These are phyloP conservation scores for Termitomyces sp. DNA, from an alignment of 768 basidiomycete species.

Conservation along the genomic window DNA sequence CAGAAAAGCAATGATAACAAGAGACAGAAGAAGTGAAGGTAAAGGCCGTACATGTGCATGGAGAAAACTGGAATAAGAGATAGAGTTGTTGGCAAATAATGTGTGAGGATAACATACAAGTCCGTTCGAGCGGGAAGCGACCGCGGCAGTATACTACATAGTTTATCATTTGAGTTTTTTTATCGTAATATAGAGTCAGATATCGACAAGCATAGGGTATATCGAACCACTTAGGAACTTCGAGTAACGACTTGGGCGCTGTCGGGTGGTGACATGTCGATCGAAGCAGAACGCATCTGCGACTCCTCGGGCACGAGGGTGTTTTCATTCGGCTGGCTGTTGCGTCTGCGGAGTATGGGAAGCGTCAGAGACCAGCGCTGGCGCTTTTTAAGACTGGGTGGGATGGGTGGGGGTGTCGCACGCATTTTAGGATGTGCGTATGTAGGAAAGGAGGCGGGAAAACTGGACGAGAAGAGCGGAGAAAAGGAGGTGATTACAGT, in stretches of 20 bases:
- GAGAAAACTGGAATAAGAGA: neutral
- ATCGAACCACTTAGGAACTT: neutral
- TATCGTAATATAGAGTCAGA: too few relatives aligned
- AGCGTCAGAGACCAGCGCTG: conserved; percentile 17
- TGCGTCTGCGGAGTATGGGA: conserved; percentile 8
- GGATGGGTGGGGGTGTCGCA: conserved; percentile 17
- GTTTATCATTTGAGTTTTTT: neutral
- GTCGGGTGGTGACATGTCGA: neutral
- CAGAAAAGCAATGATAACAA: neutral
- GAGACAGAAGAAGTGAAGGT: neutral
- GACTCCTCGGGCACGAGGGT: neutral
- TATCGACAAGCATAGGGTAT: neutral
- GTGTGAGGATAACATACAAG: neutral
- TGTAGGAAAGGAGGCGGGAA: conserved; percentile 5
- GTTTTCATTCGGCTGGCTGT: neutral
- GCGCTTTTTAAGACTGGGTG: conserved; percentile 23
- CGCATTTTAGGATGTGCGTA: conserved; percentile 21
- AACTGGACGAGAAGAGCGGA: conserved; percentile 3
- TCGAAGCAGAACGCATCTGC: neutral
- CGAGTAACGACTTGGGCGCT: neutral
- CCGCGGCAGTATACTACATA: neutral
- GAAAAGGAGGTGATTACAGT: conserved; percentile 9
- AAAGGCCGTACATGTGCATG: neutral
- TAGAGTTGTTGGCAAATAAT: neutral
- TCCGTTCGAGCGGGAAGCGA: neutral